Evolutionary conservation across 352 stramenopile genomes (phyloP).

Genomic region (Peronospora destructor): DNA sequence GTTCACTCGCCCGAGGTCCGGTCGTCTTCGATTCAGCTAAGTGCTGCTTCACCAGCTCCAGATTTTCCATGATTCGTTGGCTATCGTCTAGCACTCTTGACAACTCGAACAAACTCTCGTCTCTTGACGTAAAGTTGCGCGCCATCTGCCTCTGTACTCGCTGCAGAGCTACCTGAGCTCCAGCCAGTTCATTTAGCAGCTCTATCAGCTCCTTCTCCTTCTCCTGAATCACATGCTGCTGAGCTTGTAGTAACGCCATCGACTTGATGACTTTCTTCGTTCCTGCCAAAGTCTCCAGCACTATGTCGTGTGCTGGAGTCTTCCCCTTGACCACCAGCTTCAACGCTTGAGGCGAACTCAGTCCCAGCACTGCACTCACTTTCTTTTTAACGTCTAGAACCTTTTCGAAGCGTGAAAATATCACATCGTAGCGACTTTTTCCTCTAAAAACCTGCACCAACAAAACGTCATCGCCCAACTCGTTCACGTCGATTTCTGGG

Average conservation of each 20-base stretch:
- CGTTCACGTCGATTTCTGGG: constrained; percentile 29
- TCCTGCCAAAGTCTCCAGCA: constrained; percentile 16
- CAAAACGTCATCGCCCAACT: constrained; percentile 37
- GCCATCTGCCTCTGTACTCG: constrained; percentile 39
- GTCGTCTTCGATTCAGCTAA: constrained; percentile 18
- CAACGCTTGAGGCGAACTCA: constrained; percentile 33
- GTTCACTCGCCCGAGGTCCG: constrained; percentile 10
- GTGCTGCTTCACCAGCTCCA: constrained; percentile 47
- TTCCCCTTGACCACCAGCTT: constrained; percentile 62
- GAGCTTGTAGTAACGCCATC: constrained; percentile 58
- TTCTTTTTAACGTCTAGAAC: constrained; percentile 46
- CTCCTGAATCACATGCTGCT: constrained; percentile 55
- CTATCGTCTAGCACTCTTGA: constrained; percentile 35
- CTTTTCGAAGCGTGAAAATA: constrained; percentile 24
- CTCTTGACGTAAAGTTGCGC: constrained; percentile 41
- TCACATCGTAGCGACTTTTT: constrained; percentile 52
- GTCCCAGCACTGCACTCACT: constrained; percentile 38
- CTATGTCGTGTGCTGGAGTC: constrained; percentile 35
- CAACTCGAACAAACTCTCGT: constrained; percentile 48
- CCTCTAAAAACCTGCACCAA: constrained; percentile 49
- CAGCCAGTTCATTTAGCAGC: constrained; percentile 56
- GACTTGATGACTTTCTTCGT: constrained; percentile 43
- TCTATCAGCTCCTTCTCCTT: constrained; percentile 55
- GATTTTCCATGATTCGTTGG: constrained; percentile 32
- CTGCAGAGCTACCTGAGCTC: constrained; percentile 25